These are phyloP conservation scores for Trypanosoma melophagium DNA, from an alignment of 208 protist species.

Conservation along the genomic window DNA sequence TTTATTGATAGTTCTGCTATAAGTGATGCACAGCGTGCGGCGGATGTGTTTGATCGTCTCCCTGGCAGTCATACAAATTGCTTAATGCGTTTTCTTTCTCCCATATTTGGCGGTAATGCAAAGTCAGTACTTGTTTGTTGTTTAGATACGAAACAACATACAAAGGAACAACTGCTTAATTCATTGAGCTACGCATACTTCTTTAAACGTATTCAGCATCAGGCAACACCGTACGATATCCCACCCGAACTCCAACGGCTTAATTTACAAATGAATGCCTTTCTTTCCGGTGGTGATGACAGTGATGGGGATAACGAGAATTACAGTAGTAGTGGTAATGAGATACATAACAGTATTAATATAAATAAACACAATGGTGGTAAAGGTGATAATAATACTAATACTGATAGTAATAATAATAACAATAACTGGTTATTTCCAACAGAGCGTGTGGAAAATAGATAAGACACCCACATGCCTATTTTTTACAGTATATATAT, in stretches of 20 bases:
- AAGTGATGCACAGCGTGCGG: conserved; percentile 5
- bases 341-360: no score
- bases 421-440: neutral
- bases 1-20: neutral
- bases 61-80: conserved; percentile 26
- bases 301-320: conserved; percentile 3
- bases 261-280: conserved; percentile 31
- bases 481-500: no score
- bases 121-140: conserved; percentile 38
- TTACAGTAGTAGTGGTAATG: neutral
- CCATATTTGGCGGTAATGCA: conserved; percentile 67
- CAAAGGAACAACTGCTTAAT: conserved; percentile 29
- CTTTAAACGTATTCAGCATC: conserved; percentile 46
- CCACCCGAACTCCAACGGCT: conserved; percentile 41
- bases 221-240: conserved; percentile 42
- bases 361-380: no score
- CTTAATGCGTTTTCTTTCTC: conserved; percentile 40
- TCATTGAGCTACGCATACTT: conserved; percentile 38
- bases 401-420: conserved; percentile 13
- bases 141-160: conserved; percentile 7
- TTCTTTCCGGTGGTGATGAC: conserved; percentile 13
- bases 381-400: conserved; percentile 17
- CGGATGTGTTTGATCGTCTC: conserved; percentile 8
- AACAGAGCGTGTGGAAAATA: no score
- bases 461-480: no score